Evolutionary conservation across 73 alveolate genomes (phyloP), one percentile per base, ranked within the genome.

Genomic region (Paraurostyla sp.): DNA sequence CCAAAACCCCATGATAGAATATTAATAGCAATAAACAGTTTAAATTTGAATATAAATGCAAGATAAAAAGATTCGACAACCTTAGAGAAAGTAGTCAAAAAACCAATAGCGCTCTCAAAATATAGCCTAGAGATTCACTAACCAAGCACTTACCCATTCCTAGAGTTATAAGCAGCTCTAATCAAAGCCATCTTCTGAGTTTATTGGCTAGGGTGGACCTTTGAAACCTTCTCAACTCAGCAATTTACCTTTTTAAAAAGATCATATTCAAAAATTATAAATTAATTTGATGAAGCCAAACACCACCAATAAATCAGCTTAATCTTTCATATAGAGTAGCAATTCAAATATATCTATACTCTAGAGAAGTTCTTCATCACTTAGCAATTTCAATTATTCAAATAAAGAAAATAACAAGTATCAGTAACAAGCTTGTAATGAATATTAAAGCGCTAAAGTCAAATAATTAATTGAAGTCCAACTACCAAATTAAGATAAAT

Each of bases 121-220:
- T 38, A 65, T 65, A 16, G 82, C 82, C 11, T 6, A 65, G 32
- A 4, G 82, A 13, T 65, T 22, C 41, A 38, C 82, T 2, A 65
- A 32, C 36, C 58, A 65, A 38, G 82, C 36, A 4, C 46, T 65
- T 4, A 65, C 35, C 41, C 82, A 65, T 40, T 65, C 82, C 13
- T 38, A 65, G 46, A 65, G 82, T 30, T 65, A 65, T 40, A 65
- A 40, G 32, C 41, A 65, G 25, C 58, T 65, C 56, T 65, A 2
- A 35, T 4, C 23, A 65, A 65, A 65, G 56, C n/a, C 25, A 7
- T 60, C 45, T 35, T 54, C 40, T 35, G 4, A 7, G 23, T 38
- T 33, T 9, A 38, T 9, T 65, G 58, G 46, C 60, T n/a, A n/a
- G n/a, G n/a, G n/a, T n/a, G n/a, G n/a, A 38, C 7, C 38, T 13